Conservation (phyloP, 2,329 filamentous ascomycete genomes). For the Penicillium expansum region DNA sequence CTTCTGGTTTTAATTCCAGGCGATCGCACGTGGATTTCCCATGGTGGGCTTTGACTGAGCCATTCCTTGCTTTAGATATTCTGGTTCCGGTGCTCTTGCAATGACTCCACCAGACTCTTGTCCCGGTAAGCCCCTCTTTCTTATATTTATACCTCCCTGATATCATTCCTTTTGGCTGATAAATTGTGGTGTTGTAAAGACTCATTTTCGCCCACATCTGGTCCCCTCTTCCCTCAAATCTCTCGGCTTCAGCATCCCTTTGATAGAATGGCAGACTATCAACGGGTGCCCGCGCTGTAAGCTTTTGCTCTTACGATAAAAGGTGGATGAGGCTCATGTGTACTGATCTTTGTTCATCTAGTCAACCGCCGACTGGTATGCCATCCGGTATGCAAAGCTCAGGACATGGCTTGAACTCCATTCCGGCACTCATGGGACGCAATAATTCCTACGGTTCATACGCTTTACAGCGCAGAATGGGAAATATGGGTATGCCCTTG, state of each 20-base stretch:
- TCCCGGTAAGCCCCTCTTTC: slow-evolving; percentile 49
- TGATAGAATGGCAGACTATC: slow-evolving; percentile 41
- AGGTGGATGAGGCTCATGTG: background rate
- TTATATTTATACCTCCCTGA: background rate
- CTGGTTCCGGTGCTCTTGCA: slow-evolving; percentile 50
- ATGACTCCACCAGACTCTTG: slow-evolving; percentile 53
- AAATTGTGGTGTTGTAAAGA: slow-evolving; percentile 26
- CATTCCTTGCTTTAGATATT: slow-evolving; percentile 45
- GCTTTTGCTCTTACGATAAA: slow-evolving; percentile 12
- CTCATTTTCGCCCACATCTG: slow-evolving; percentile 33
- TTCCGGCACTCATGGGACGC: slow-evolving; percentile 39
- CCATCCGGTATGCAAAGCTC: slow-evolving; percentile 38
- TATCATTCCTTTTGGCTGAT: slow-evolving; percentile 16
- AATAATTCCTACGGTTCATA: slow-evolving; percentile 39
- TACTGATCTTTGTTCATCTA: slow-evolving; percentile 28
- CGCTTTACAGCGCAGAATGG: slow-evolving; percentile 29
- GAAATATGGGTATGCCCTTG: slow-evolving; percentile 29
- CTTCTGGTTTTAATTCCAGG: slow-evolving; percentile 11
- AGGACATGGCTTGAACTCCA: slow-evolving; percentile 27
- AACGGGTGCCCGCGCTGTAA: slow-evolving; percentile 42
- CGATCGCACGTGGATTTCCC: slow-evolving; percentile 7
- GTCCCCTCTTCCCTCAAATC: slow-evolving; percentile 36
- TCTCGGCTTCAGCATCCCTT: slow-evolving; percentile 30
- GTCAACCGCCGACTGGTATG: slow-evolving; percentile 49
- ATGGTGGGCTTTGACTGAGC: slow-evolving; percentile 26